Evolutionary conservation across 2,329 filamentous ascomycete genomes (phyloP), one percentile per base, ranked within the genome.

Genomic region (Ascochyta clinopodiicola): DNA sequence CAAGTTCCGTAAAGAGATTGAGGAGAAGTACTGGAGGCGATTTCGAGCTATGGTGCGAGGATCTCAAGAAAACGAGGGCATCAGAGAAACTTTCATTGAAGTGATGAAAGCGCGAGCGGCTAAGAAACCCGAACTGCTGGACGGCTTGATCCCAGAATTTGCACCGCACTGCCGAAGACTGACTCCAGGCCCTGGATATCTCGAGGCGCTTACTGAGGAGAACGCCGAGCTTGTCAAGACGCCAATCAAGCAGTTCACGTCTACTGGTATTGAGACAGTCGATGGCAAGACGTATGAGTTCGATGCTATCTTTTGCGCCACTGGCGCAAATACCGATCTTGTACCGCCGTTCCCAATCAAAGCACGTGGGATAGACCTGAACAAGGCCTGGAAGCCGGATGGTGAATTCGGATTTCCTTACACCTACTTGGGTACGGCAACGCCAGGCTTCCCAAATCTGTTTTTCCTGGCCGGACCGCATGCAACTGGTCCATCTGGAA

Each of bases 371-470:
- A 71, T 80, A 8, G 80, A 87, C 51, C 75, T 90, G 1, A 74
- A 78, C 10, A 72, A 79, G 8, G 77, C 83, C 1, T 91, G 88
- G 88, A 78, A 77, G 13, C 78, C 78, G 1, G 81, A 79, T 35
- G 84, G 83, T 0, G 74, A 78, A 19, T 81, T 81, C 57, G 87
- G 86, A 0, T 88, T 85, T 56, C 88, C 88, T 0, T 86, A 89
- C 67, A 88, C 84, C 0, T 91, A 91, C 62, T 76, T 90, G 6
- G 88, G 87, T 0, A 64, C 87, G 1, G 83, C 84, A 0, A 84
- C 85, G 0, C 87, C 88, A 0, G 84, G 82, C 0, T 90, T 90
- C 57, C 88, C 88, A 0, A 91, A 91, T 60, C 75, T 90, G 0
- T 78, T 89, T 25, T 88, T 87, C 67, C 66, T 90, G 6, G 81